Base-by-base conservation (phyloP, 768 basidiomycete species). In the Mrakia gelida region DNA sequence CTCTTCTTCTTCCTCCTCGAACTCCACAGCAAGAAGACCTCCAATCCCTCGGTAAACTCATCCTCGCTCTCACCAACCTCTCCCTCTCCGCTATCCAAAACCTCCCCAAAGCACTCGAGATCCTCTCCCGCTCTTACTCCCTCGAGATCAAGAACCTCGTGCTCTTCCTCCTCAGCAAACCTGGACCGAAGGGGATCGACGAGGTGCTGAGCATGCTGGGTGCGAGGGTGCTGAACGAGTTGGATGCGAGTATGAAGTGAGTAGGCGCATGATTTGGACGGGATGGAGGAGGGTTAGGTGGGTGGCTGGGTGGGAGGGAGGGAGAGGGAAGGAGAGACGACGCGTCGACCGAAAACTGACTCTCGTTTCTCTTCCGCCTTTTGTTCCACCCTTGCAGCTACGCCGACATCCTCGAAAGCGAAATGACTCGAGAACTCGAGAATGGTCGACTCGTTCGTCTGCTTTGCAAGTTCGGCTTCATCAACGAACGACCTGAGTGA, bases 401-500 rank as follows among this genome's bases (percentile, higher is more conserved):
- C 34, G 87, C 88, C 21, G 97, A 99, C 82, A 86, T 88, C 45
- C 86, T 98, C 26, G 95, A 98, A 83, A 87, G 88, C 23, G 92
- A 98, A 81, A 87, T 98, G 52, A 87, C 91, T 85, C 88, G 91
- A 59, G 96, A 98, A 83, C 87, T 98, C 30, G 97, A 98, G 86
- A 98, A 99, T 82, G 94, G 92, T 0, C 88, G 97, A 38, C 87
- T 98, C 15, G 92, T 98, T 43, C 88, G 97, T 70, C 85, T 98
- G 71, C 86, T 98, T 79, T 91, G 91, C 84, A 99, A 98, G 85
- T 91, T 99, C 81, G 94, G 94, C 0, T 98, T 99, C 85, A 98
- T 99, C 86, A 98, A 98, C 83, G 97, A 99, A 83, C 88, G 97
- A n/a, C 96, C 97, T 3, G 97, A 98, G 94, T 98, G 83, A 75